Percentiles rank a stretch among this genome's conserved stretches.
Evolutionary conservation across 352 stramenopile species (phyloP).

Genomic region (Thalassiosira sp.): DNA sequence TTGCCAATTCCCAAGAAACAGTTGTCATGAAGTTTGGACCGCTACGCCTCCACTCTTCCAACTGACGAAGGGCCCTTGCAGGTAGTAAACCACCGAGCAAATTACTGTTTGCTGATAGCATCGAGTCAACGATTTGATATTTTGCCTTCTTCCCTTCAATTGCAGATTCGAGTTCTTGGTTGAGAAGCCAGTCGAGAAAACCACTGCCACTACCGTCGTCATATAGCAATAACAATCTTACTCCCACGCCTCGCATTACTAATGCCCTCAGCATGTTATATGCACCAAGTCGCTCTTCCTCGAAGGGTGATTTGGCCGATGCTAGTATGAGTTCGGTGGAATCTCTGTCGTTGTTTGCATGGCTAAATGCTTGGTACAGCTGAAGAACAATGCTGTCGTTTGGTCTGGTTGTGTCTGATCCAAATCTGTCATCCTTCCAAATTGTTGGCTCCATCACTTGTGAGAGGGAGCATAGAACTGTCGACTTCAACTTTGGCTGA

Average conservation of each 20-base stretch:
- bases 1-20: constrained; percentile 36
- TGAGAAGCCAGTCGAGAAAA: constrained; percentile 46
- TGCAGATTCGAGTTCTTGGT: constrained; percentile 34
- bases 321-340: constrained; percentile 31
- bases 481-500: constrained; percentile 47
- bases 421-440: constrained; percentile 9
- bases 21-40: constrained; percentile 26
- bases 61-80: constrained; percentile 17
- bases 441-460: constrained; percentile 44
- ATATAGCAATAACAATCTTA: constrained; percentile 36
- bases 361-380: constrained; percentile 44
- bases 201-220: constrained; percentile 17
- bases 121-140: constrained; percentile 42
- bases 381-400: constrained; percentile 36
- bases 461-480: constrained; percentile 39
- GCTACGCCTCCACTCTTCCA: constrained; percentile 33
- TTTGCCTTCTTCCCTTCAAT: constrained; percentile 39
- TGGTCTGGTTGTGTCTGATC: constrained; percentile 10
- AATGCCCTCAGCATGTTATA: constrained; percentile 35
- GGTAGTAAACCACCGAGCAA: constrained; percentile 35
- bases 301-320: constrained; percentile 50
- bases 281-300: constrained; percentile 44
- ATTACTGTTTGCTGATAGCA: constrained; percentile 28
- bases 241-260: constrained; percentile 22
- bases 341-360: constrained; percentile 39